Evolutionary conservation across 169 alveolate genomes (phyloP).

Genomic region (Plasmodium chabaudi): DNA sequence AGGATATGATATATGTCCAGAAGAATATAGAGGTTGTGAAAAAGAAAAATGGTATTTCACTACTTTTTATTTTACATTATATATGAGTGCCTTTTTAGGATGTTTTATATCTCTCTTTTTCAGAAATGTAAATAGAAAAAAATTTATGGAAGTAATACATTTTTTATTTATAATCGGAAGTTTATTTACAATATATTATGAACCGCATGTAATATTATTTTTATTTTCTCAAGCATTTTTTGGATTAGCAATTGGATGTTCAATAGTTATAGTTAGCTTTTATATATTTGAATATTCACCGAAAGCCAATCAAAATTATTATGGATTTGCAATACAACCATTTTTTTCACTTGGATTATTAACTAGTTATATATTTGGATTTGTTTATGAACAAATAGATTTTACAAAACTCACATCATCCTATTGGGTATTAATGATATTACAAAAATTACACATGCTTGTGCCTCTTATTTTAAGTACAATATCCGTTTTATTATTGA

Average conservation of each 20-base stretch:
- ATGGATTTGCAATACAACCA: constrained; percentile 47
- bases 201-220: constrained; percentile 44
- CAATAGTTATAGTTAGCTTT: constrained; percentile 52
- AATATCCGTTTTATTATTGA: constrained; percentile 18
- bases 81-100: constrained; percentile 59
- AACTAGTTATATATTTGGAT: constrained; percentile 63
- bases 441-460: constrained; percentile 28
- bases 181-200: constrained; percentile 26
- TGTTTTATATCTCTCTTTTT: constrained; percentile 42
- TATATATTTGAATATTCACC: constrained; percentile 58
- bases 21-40: constrained; percentile 18
- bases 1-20: constrained; percentile 41
- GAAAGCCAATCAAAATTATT: constrained; percentile 38
- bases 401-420: neutral
- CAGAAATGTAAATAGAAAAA: constrained; percentile 42
- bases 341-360: constrained; percentile 64
- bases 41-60: constrained; percentile 59
- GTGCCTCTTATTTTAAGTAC: constrained; percentile 33
- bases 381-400: constrained; percentile 17
- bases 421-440: neutral
- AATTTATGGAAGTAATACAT: constrained; percentile 14
- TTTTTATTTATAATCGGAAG: constrained; percentile 56
- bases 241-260: constrained; percentile 66
- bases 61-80: constrained; percentile 28
- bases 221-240: constrained; percentile 67